Conservation (phyloP, 495 filamentous ascomycete species). For the Hypoxylon lienhwacheense region DNA sequence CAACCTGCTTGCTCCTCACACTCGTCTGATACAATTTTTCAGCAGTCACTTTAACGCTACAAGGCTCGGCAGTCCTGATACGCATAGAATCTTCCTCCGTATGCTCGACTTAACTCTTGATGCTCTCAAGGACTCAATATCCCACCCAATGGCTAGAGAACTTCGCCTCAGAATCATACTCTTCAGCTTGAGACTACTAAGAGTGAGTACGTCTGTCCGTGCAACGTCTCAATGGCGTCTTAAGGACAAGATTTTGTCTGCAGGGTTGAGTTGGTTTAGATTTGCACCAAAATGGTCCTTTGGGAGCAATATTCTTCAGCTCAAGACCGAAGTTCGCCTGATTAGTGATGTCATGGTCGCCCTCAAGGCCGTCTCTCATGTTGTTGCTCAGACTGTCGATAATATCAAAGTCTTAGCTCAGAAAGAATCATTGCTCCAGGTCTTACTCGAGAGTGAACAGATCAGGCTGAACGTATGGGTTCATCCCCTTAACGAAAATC, state of each 20-base stretch:
- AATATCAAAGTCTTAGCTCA: constrained; percentile 65
- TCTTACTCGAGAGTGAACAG: constrained; percentile 83
- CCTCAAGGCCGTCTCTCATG: constrained; percentile 57
- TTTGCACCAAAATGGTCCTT: constrained; percentile 88
- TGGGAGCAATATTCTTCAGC: constrained; percentile 87
- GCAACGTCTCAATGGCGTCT: constrained; percentile 67
- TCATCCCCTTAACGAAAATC: constrained; percentile 69
- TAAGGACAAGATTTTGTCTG: constrained; percentile 85
- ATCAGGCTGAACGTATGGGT: constrained; percentile 87
- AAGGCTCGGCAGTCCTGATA: constrained; percentile 74
- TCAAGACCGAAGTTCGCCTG: constrained; percentile 87
- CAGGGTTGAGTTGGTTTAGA: constrained; percentile 84
- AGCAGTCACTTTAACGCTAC: constrained; percentile 93
- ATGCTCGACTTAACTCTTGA: constrained; percentile 74
- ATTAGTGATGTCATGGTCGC: constrained; percentile 72
- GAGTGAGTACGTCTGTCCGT: constrained; percentile 64
- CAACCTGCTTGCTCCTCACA: constrained; percentile 80
- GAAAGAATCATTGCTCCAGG: constrained; percentile 77
- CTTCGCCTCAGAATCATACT: constrained; percentile 84
- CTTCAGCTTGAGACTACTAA: constrained; percentile 76
- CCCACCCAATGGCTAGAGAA: constrained; percentile 87
- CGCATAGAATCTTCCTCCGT: constrained; percentile 76
- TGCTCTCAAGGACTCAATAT: constrained; percentile 65
- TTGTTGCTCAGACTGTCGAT: constrained; percentile 57
- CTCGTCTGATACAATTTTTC: constrained; percentile 82